These are phyloP conservation scores for Scedosporium dehoogii DNA, from an alignment of 2,329 filamentous ascomycete genomes.

Conservation along the genomic window DNA sequence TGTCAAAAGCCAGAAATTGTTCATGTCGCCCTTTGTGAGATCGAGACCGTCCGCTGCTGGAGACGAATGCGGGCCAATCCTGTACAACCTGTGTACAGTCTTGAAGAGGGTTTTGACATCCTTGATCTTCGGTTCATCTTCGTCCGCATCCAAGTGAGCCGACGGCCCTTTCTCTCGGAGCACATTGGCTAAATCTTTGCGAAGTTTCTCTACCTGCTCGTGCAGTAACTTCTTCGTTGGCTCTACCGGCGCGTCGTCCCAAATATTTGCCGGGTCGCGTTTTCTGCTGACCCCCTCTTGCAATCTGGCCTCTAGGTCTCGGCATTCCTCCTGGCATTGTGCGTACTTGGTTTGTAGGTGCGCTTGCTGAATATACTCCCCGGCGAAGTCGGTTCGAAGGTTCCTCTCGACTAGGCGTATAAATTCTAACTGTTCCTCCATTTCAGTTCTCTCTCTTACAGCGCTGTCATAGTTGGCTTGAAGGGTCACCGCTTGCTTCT, in stretches of 20 bases:
- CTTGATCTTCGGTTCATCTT: background rate
- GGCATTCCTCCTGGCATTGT: background rate
- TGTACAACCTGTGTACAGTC: background rate
- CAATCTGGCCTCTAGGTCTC: background rate
- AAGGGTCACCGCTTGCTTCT: background rate
- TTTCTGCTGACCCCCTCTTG: background rate
- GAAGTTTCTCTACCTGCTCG: background rate
- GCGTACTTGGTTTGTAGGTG: too few relatives aligned
- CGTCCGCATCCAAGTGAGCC: background rate
- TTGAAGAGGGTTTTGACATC: background rate
- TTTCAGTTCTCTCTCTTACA: background rate
- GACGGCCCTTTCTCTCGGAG: background rate
- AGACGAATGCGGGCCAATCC: background rate
- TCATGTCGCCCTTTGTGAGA: conserved; percentile 1
- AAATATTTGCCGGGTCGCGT: background rate
- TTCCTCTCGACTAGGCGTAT: too few relatives aligned
- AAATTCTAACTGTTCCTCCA: background rate
- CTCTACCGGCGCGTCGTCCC: background rate
- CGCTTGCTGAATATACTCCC: too few relatives aligned
- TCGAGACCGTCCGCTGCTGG: background rate
- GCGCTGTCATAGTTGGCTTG: background rate
- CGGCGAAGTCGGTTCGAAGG: too few relatives aligned
- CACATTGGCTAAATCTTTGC: background rate
- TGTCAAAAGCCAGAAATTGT: background rate
- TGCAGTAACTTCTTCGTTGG: background rate